Conservation (phyloP, 1,139 yeast genomes). For the Candida labiduridarum region DNA sequence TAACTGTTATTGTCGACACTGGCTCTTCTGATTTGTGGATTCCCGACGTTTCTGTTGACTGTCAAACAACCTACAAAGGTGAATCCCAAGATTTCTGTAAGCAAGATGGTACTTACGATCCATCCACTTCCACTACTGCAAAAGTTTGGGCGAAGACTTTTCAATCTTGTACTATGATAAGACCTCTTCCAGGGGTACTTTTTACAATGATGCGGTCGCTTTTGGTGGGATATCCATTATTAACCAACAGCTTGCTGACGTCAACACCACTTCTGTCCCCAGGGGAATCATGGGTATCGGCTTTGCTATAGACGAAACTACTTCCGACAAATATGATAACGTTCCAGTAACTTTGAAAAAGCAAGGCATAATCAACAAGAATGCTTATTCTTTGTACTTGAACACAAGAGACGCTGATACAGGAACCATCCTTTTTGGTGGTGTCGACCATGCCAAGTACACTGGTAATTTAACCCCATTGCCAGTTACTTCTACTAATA, state of each 20-base stretch:
- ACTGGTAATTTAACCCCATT: conserved; percentile 20
- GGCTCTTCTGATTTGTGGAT: conserved; percentile 37
- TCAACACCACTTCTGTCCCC: conserved; percentile 12
- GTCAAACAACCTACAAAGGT: not conserved
- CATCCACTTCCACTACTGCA: conserved; percentile 8
- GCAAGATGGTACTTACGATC: conserved; percentile 9
- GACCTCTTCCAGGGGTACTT: conserved; percentile 46
- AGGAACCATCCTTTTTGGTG: conserved; percentile 33
- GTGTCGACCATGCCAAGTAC: conserved; percentile 31
- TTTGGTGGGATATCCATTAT: conserved; percentile 16
- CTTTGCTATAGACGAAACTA: conserved; percentile 13
- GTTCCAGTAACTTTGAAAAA: conserved; percentile 31
- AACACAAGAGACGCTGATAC: conserved; percentile 20
- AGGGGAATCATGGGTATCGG: conserved; percentile 28
- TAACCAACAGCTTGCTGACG: conserved; percentile 21
- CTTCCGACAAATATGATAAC: conserved; percentile 26
- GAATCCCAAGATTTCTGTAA: conserved; percentile 4
- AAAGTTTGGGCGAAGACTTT: conserved; percentile 12
- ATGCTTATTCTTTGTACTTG: conserved; percentile 39
- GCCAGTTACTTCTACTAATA: conserved; percentile 6
- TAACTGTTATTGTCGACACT: conserved; percentile 19
- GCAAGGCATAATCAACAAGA: conserved; percentile 51
- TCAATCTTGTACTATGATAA: conserved; percentile 15
- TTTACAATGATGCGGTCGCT: conserved; percentile 50
- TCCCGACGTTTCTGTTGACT: conserved; percentile 8